Percentiles rank a stretch among this genome's conserved stretches.
Conservation (phyloP, 306 rosid genomes). For the Cicer judaicum region DNA sequence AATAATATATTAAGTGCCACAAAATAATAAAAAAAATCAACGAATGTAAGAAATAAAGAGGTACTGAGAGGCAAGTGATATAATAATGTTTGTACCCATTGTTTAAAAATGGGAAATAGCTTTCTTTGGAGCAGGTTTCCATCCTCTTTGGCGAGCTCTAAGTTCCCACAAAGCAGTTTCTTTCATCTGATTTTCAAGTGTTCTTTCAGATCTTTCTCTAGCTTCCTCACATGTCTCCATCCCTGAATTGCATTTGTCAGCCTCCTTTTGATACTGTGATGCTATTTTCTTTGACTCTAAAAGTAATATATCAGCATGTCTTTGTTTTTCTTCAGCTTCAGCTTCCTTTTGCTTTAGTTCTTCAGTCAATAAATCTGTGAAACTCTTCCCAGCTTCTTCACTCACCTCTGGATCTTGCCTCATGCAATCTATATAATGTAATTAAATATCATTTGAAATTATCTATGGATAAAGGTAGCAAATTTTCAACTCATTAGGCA, state of each 20-base stretch:
- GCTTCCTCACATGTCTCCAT: conserved; percentile 67
- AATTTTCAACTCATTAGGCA: conserved; percentile 18
- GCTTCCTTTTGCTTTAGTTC: conserved; percentile 57
- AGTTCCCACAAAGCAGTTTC: conserved; percentile 62
- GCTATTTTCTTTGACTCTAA: conserved; percentile 63
- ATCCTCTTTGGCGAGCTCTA: conserved; percentile 64
- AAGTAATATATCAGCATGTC: conserved; percentile 46
- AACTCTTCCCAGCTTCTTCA: conserved; percentile 55
- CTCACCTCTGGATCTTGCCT: conserved; percentile 57
- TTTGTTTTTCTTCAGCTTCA: conserved; percentile 53
- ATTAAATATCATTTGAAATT: conserved; percentile 25
- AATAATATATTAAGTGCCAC: conserved; percentile 9
- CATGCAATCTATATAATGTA: conserved; percentile 53
- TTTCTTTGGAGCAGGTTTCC: conserved; percentile 46
- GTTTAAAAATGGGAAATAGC: conserved; percentile 26
- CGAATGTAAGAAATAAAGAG: background rate
- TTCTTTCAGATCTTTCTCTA: conserved; percentile 56
- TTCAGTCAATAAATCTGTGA: conserved; percentile 50
- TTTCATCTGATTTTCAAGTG: conserved; percentile 54
- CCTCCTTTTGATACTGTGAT: conserved; percentile 65
- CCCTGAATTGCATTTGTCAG: conserved; percentile 68
- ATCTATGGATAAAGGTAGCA: conserved; percentile 10
- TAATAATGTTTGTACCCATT: background rate
- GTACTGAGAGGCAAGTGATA: conserved; percentile 12
- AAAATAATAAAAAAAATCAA: conserved; percentile 24